phyloP scores from a whole-genome alignment of 371 early-diverging fungal genomes.

The Blastocladiella emersonii region DNA sequence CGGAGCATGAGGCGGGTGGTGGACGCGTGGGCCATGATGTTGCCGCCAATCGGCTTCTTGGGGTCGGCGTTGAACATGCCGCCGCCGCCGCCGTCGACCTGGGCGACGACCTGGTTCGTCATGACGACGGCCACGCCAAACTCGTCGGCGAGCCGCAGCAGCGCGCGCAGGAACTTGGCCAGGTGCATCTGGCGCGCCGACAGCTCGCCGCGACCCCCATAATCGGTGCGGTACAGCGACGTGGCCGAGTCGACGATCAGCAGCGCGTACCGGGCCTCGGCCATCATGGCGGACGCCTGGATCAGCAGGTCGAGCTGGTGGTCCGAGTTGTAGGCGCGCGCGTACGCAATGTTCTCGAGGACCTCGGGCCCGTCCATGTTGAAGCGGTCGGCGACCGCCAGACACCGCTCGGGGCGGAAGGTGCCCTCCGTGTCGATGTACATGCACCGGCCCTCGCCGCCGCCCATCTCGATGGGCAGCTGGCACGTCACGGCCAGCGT shows the following conservation, averaged over 20 bases:
- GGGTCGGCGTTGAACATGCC: constrained; percentile 71
- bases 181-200: constrained; percentile 83
- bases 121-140: constrained; percentile 76
- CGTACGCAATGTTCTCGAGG: constrained; percentile 52
- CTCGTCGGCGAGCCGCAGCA: constrained; percentile 70
- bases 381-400: constrained; percentile 53
- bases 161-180: constrained; percentile 58
- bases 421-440: constrained; percentile 71
- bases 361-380: constrained; percentile 12
- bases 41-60: constrained; percentile 74
- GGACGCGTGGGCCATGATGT: constrained; percentile 27
- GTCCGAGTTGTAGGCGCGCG: constrained; percentile 68
- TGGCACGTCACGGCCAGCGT: constrained; percentile 68
- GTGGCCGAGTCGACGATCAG: constrained; percentile 62
- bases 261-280: constrained; percentile 22
- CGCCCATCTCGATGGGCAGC: constrained; percentile 42
- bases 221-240: constrained; percentile 62
- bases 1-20: constrained; percentile 39
- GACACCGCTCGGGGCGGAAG: constrained; percentile 63
- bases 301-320: constrained; percentile 68
- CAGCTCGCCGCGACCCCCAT: constrained; percentile 70
- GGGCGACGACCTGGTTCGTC: constrained; percentile 60
- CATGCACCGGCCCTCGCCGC: constrained; percentile 42
- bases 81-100: constrained; percentile 42
- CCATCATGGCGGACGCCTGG: constrained; percentile 52